Evolutionary conservation across 176 grass and related monocot genomes (phyloP), one percentile per base, ranked within the genome.

Genomic region (Puya raimondii): DNA sequence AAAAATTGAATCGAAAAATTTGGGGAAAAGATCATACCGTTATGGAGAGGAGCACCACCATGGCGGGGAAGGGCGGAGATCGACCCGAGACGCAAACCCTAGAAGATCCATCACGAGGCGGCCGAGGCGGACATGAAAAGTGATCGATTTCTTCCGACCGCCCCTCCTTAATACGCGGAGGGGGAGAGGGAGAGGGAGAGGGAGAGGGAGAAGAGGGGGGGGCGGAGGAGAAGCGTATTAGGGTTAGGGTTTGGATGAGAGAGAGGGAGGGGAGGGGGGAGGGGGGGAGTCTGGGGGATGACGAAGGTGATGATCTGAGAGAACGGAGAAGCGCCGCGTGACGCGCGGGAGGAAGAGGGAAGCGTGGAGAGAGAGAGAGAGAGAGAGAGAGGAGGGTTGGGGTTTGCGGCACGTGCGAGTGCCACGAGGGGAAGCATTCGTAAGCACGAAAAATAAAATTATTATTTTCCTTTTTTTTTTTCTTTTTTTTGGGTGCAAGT

Each of bases 1-100:
- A 0, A 56, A n/a, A 68, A 53, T 61, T 68, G 22, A 59, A 50
- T 9, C 71, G 23, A 54, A 2, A 7, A 61, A 17, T 13, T 18
- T 49, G 50, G 73, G 12, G 65, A 73, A 73, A 63, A 49, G 65
- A 83, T 77, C 53, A 67, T 79, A 84, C 81, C 29, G 65, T 53
- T 10, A 51, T 21, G 14, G 67, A 49, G 15, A 20, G 54, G 63
- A 16, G 56, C 16, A 53, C 74, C 72, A 85, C 63, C 83, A 81
- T 85, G 47, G 68, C 72, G 73, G 79, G 72, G 63, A 27, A 16
- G 15, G 56, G 56, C 16, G 14, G 56, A 18, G 56, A 61, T 21
- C 56, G 2, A 20, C 56, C 15, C 56, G 16, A 61, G 10, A 61
- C 9, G 17, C 67, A 68, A 80, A 85, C 83, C 78, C 78, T 80